Conservation (phyloP, 768 basidiomycete species). For the Trametes elegans region DNA sequence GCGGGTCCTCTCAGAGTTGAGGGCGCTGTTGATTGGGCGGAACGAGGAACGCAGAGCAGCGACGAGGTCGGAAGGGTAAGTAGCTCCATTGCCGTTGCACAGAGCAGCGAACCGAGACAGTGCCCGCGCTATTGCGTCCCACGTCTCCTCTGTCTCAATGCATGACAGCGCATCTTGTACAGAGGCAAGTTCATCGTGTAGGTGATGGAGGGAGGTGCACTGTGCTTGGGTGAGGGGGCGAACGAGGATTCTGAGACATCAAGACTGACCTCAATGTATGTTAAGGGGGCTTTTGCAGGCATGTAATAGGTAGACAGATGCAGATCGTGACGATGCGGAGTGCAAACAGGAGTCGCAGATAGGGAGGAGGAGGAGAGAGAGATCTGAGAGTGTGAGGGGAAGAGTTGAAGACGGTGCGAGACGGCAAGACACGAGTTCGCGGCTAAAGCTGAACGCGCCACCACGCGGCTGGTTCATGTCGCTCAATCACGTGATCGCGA, state of each 20-base stretch:
- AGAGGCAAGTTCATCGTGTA: constrained; percentile 41
- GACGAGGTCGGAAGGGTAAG: constrained; percentile 51
- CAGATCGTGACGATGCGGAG: neutral
- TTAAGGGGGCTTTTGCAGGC: constrained; percentile 18
- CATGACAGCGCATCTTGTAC: constrained; percentile 42
- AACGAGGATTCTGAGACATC: neutral
- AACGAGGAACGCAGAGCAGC: constrained; percentile 48
- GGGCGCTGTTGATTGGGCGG: constrained; percentile 53
- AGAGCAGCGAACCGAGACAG: constrained; percentile 46
- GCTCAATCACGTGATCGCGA: constrained; percentile 12
- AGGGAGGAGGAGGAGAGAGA: neutral
- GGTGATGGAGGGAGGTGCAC: constrained; percentile 34
- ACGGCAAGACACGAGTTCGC: neutral
- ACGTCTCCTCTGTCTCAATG: constrained; percentile 75
- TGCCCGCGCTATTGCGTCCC: constrained; percentile 63
- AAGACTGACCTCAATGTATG: constrained; percentile 17
- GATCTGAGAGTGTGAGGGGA: too few species aligned
- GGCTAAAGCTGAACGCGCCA: neutral
- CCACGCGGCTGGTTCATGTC: constrained; percentile 8
- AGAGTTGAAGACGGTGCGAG: too few species aligned
- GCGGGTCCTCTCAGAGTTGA: constrained; percentile 72
- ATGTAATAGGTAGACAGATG: neutral
- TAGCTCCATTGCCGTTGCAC: constrained; percentile 51
- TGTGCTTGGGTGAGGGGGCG: neutral
- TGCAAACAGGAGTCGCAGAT: neutral